Evolutionary conservation across 1,284 basidiomycete species (phyloP), one percentile per base, ranked within the genome.

Genomic region (Leccinum subrobustum): DNA sequence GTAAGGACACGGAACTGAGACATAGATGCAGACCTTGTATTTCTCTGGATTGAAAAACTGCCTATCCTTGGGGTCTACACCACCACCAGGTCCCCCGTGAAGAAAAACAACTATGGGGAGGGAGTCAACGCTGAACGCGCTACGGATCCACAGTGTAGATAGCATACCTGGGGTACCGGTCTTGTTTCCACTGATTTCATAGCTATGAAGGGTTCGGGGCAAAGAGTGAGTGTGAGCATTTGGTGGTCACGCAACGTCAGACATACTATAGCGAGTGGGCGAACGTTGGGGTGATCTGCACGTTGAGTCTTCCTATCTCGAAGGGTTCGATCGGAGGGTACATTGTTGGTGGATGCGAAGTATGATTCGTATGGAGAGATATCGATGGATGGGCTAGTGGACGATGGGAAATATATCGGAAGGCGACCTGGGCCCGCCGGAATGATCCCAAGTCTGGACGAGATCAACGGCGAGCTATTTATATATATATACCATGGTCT

Each of bases 11-110:
- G 12, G 51, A 67, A n/a, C 8, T 6, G 52, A 73, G 29, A 50
- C 23, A 11, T 29, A 31, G 7, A 37, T 57, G 68, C 76, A 63
- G 50, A 84, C 89, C 79, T 92, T 91, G 79, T 95, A 95, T 69
- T 90, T 90, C 27, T 80, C 73, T 0, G 93, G 93, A 70, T 95
- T 86, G 76, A 95, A 96, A 78, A 89, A 94, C 14, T 78, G 77
- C 58, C 91, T 83, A 76, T 95, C 92, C 58, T 79, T 79, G 1
- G 78, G 71, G 68, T 87, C 83, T 59, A 77, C 79, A 3, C 91
- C 91, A 8, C 88, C 87, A 16, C 91, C 92, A n/a, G 91, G 91
- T 9, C 89, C 90, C 78, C 92, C 92, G 67, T 94, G 92, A 50
- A 95, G 76, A 72, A 94, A 95, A 20, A 95, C 82, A 48, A 95